Base-by-base conservation (phyloP, 2,329 filamentous ascomycete species). In the Chrysosporium keratinophilum region DNA sequence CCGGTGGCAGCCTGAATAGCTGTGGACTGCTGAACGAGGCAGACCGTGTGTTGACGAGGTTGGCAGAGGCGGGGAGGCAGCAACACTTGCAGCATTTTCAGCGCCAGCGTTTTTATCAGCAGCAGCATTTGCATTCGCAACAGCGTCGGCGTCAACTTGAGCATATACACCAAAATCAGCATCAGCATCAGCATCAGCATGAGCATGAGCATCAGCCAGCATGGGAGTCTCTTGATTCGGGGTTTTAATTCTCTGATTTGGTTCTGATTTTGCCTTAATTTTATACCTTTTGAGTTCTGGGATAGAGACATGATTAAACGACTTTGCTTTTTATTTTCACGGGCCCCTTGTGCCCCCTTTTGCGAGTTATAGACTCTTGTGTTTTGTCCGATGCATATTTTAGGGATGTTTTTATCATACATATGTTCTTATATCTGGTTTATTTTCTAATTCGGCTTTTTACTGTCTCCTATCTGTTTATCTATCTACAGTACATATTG, bases 21-120 rank as follows among this genome's bases (percentile, higher is more conserved):
- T 65, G 65, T n/a, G 67, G 67, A 6, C 59, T 68, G n/a, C 60
- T 69, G 60, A 66, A 66, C 50, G 65, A 69, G 57, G 67, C 62
- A 14, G 63, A 66, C 48, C 53, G 60, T 44, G 67, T 68, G 11
- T 56, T 69, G 49, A 60, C 58, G 52, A 61, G 64, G 48, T 60
- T 69, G 19, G 59, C 60, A 15, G 64, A 67, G 19, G 11, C 7
- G 2, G 35, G 31, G 15, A 23, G 15, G 33, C 42, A 54, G 17
- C 52, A 46, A 28, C 39, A 19, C 23, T 14, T n/a, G 47, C 34
- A 28, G 17, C 42, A 45, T 7, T n/a, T 23, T 45, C 42, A 45
- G 42, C 42, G 15, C 3, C 23, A 41, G n/a, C 42, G 23, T n/a
- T 17, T 17, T 2, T 17, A 44, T 5, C 17, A 15, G 42, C 17